Percentiles rank a stretch among this genome's conserved stretches.
phyloP scores from a whole-genome alignment of 768 basidiomycete genomes.

The Russula lepida region DNA sequence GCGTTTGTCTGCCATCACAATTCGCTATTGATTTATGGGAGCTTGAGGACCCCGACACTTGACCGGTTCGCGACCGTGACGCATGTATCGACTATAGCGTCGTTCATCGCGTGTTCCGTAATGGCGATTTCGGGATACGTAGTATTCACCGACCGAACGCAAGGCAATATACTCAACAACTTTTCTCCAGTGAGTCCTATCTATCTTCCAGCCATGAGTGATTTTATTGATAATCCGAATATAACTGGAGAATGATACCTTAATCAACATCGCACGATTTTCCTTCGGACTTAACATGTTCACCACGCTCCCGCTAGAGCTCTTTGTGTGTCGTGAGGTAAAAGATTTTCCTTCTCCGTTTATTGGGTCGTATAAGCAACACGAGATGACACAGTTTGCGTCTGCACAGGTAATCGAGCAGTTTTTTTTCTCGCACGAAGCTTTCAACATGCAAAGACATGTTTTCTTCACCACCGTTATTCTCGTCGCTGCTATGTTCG shows the following conservation, averaged over 20 bases:
- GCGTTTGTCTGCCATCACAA: slow-evolving; percentile 99
- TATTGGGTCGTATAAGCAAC: not conserved
- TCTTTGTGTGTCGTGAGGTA: slow-evolving; percentile 96
- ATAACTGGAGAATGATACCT: slow-evolving; percentile 54
- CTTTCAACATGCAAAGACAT: slow-evolving; percentile 76
- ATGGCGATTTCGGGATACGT: slow-evolving; percentile 82
- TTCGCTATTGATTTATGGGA: slow-evolving; percentile 92
- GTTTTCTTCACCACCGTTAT: slow-evolving; percentile 85
- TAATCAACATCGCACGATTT: slow-evolving; percentile 93
- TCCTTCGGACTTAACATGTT: slow-evolving; percentile 98
- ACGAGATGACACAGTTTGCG: not conserved
- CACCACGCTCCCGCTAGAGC: slow-evolving; percentile 89
- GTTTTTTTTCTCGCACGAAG: slow-evolving; percentile 86
- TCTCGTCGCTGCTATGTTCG: slow-evolving; percentile 70
- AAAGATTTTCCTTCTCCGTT: not conserved
- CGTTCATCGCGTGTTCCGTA: slow-evolving; percentile 74
- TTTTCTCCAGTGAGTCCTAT: slow-evolving; percentile 55
- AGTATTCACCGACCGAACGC: slow-evolving; percentile 84
- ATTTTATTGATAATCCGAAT: not conserved
- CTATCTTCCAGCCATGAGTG: not conserved
- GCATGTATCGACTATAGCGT: slow-evolving; percentile 81
- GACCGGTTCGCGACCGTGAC: slow-evolving; percentile 91
- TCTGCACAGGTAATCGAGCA: slow-evolving; percentile 76
- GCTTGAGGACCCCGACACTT: slow-evolving; percentile 83
- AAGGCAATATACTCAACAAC: slow-evolving; percentile 97